Conservation (phyloP, 75 land plant species). For the Isoetes taiwanensis region DNA sequence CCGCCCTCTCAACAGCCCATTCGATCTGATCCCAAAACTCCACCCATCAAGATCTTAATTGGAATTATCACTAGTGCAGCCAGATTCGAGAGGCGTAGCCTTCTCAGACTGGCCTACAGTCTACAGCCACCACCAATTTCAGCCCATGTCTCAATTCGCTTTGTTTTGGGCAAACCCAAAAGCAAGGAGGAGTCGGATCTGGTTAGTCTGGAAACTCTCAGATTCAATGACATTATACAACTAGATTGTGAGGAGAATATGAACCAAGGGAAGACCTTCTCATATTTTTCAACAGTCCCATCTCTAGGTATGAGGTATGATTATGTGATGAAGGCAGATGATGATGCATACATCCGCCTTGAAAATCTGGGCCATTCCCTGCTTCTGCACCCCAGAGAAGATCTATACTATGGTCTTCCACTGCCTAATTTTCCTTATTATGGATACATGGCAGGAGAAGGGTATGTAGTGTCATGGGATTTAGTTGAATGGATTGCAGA, state of each 20-base stretch:
- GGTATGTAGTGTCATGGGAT: slow-evolving; percentile 79
- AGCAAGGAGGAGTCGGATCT: slow-evolving; percentile 23
- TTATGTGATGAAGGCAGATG: slow-evolving; percentile 80
- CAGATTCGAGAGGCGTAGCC: slow-evolving; percentile 32
- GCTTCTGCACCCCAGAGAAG: slow-evolving; percentile 33
- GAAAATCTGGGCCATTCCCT: slow-evolving; percentile 34
- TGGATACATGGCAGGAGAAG: slow-evolving; percentile 85
- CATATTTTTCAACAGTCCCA: slow-evolving; percentile 45
- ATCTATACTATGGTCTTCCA: slow-evolving; percentile 71
- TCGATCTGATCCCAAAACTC: not conserved
- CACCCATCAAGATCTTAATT: slow-evolving; percentile 28
- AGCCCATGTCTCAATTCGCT: slow-evolving; percentile 27
- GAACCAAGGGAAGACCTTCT: slow-evolving; percentile 70
- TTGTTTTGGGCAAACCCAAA: slow-evolving; percentile 45
- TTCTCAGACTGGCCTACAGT: slow-evolving; percentile 44
- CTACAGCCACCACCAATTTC: too few species aligned
- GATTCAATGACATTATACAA: slow-evolving; percentile 37
- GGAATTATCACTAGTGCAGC: slow-evolving; percentile 41
- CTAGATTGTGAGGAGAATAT: slow-evolving; percentile 56
- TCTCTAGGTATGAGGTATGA: slow-evolving; percentile 31
- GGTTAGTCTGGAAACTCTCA: slow-evolving; percentile 38
- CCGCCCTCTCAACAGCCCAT: too few species aligned
- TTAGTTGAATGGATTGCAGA: slow-evolving; percentile 48
- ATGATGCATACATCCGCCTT: slow-evolving; percentile 45
- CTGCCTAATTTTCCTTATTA: slow-evolving; percentile 38